Evolutionary conservation across 2,329 filamentous ascomycete genomes (phyloP), one percentile per base, ranked within the genome.

Genomic region (Paramyrothecium roridum): DNA sequence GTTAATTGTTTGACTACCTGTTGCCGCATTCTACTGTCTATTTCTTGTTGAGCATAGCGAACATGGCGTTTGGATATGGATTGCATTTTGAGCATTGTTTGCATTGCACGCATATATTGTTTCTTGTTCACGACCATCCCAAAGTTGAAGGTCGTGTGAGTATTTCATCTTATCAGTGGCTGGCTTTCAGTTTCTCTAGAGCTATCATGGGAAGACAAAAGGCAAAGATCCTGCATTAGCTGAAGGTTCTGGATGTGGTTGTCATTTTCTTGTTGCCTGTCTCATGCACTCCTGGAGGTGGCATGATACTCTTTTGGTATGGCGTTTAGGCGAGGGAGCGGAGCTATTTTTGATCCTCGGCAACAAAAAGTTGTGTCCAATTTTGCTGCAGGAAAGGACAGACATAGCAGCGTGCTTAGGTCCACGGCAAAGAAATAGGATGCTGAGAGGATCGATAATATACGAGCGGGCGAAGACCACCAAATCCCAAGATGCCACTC

Each of bases 1-100:
- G 57, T 52, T 57, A 59, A 54, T 45, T 48, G 57, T 59, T 59
- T 59, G 37, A 19, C 16, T 19, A 43, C 40, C 55, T 52, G 48
- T 54, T 52, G 52, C 52, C 40, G 47, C 55, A 55, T 51, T 33
- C 19, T 19, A n/a, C 19, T 51, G 7, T 17, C 48, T 46, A 57
- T 60, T 61, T 52, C 19, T 21, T 40, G 52, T 63, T 59, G 61
- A 61, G 72, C 72, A 75, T 75, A 75, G 73, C 73, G 73, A 71
- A 63, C 57, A 60, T 54, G 72, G 72, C 68, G 72, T 75, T 70
- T 56, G 56, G 62, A 63, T 60, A 58, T 61, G 52, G 63, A 61
- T 11, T 33, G 26, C n/a, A 33, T 20, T 21, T 22, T 40, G 26
- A 57, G 57, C 55, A 55, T 54, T 50, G 58, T 61, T 58, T 64